Evolutionary conservation across 108 stramenopile species (phyloP).

Genomic region (Discostella pseudostelligera): DNA sequence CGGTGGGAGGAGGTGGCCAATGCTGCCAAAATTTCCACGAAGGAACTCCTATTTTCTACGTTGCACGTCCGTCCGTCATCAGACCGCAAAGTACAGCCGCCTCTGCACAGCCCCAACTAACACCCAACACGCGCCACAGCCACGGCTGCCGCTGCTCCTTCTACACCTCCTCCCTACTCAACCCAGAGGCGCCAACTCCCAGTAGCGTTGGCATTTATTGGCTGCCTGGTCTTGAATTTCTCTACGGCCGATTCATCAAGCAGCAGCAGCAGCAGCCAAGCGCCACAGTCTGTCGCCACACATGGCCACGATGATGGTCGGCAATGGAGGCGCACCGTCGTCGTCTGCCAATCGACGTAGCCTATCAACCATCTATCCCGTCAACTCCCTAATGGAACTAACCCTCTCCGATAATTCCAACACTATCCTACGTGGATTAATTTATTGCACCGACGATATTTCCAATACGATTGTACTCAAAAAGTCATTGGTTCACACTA

Average conservation of each 20-base stretch:
- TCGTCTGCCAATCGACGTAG: not conserved
- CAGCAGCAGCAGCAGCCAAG: not conserved
- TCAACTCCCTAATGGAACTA: conserved; percentile 49
- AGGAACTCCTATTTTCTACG: no score
- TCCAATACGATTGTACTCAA: conserved; percentile 61
- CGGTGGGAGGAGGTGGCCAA: no score
- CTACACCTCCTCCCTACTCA: no score
- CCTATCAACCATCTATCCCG: conserved; percentile 38
- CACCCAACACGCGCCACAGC: no score
- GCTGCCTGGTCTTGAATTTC: no score
- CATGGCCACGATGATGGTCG: not conserved
- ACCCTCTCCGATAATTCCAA: conserved; percentile 17
- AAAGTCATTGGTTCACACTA: conserved; percentile 52
- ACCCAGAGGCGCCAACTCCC: no score
- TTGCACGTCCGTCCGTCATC: no score
- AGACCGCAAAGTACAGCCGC: no score
- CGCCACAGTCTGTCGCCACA: conserved; percentile 3
- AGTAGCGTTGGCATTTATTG: no score
- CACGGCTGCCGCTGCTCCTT: no score
- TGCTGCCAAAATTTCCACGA: no score
- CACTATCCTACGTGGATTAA: conserved; percentile 43
- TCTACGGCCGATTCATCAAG: not conserved
- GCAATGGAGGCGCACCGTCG: not conserved
- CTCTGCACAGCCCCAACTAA: no score
- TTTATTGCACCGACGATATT: conserved; percentile 78